Evolutionary conservation across 2,329 filamentous ascomycete species (phyloP).

Genomic region (Epichloe coenophiala): DNA sequence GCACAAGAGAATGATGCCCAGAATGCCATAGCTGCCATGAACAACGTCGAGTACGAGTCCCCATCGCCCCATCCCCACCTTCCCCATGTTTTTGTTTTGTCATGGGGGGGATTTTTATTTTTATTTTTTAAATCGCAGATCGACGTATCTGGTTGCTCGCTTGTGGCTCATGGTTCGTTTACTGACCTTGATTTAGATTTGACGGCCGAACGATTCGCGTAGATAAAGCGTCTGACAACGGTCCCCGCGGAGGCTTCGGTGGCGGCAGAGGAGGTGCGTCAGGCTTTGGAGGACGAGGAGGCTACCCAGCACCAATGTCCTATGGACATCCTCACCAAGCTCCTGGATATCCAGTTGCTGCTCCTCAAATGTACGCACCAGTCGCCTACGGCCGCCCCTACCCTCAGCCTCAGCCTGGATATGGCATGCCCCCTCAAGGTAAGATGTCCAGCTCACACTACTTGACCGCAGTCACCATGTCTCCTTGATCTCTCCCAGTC

Average conservation of each 20-base stretch:
- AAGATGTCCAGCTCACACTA: constrained; percentile 3
- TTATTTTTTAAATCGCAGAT: neutral
- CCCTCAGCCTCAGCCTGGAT: constrained; percentile 20
- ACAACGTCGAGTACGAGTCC: constrained; percentile 69
- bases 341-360: constrained; percentile 20
- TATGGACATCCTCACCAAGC: constrained; percentile 25
- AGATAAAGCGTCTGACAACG: constrained; percentile 82
- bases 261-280: constrained; percentile 24
- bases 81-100: neutral
- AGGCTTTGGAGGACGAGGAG: constrained; percentile 30
- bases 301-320: constrained; percentile 28
- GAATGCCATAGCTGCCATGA: constrained; percentile 65
- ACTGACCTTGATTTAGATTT: constrained; percentile 44
- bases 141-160: constrained; percentile 1
- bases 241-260: constrained; percentile 36
- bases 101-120: too few relatives aligned
- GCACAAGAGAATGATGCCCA: constrained; percentile 62
- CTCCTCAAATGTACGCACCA: constrained; percentile 24
- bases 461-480: neutral
- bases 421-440: constrained; percentile 29
- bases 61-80: constrained; percentile 11
- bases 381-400: constrained; percentile 26
- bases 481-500: neutral
- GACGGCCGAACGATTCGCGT: constrained; percentile 91
- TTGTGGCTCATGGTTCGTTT: neutral